A percentile compares a stretch with the other conserved stretches of the same genome.
These are phyloP conservation scores for Cucumis sativus DNA, from an alignment of 306 rosid species.

Conservation along the genomic window Cucumber_9930_V3 NC_026658.2:19794001-19794500, in stretches of 20 bases:
- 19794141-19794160: slow-evolving; percentile 36
- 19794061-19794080: slow-evolving; percentile 22
- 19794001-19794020: slow-evolving; percentile 13
- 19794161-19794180: slow-evolving; percentile 32
- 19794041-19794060: slow-evolving; percentile 17
- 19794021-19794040: slow-evolving; percentile 17
- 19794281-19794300: background rate
- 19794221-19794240: slow-evolving; percentile 18
- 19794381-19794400: slow-evolving; percentile 53
- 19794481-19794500: slow-evolving; percentile 75
- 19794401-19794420: slow-evolving; percentile 59
- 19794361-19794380: slow-evolving; percentile 58
- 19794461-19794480: slow-evolving; percentile 91
- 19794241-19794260: slow-evolving; percentile 21
- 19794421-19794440: slow-evolving; percentile 53
- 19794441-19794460: slow-evolving; percentile 49
- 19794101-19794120: slow-evolving; percentile 22
- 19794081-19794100: slow-evolving; percentile 27
- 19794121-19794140: slow-evolving; percentile 31
- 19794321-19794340: background rate
- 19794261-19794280: slow-evolving; percentile 74
- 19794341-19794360: slow-evolving; percentile 36
- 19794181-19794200: slow-evolving; percentile 12
- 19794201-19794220: slow-evolving; percentile 3
- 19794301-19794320: background rate